These are phyloP conservation scores for Rhododendron molle DNA, from an alignment of 148 eudicot species.

Conservation along the genomic window DNA sequence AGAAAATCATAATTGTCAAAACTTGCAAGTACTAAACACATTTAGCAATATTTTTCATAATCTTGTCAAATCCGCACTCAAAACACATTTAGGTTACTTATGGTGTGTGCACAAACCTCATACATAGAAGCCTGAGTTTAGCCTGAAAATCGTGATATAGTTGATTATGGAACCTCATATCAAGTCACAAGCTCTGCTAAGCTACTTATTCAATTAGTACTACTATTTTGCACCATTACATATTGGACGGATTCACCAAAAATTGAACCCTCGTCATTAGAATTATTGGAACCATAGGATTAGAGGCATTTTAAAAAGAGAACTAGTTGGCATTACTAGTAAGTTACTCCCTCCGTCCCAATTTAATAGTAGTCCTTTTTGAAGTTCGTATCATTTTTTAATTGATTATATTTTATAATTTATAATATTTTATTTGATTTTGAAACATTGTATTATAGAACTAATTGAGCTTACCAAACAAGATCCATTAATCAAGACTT, in stretches of 20 bases:
- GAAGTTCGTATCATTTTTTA: too few species aligned
- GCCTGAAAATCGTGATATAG: background rate
- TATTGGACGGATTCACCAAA: background rate
- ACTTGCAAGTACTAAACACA: background rate
- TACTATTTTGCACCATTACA: background rate
- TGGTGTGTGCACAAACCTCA: background rate
- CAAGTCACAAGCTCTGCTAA: background rate
- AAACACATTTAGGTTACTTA: background rate
- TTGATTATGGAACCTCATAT: background rate
- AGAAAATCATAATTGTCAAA: background rate
- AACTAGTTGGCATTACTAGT: background rate
- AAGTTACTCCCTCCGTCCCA: too few species aligned
- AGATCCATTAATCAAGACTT: too few species aligned
- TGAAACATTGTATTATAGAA: too few species aligned
- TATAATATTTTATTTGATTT: too few species aligned
- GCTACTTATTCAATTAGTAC: background rate
- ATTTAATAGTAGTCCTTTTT: too few species aligned
- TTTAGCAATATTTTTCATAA: too few species aligned
- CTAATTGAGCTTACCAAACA: too few species aligned
- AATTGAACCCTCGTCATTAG: too few species aligned
- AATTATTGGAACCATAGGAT: too few species aligned
- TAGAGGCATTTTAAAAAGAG: background rate
- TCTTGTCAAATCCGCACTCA: background rate
- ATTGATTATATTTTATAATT: too few species aligned
- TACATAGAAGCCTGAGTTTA: background rate